Base-by-base conservation (phyloP, 2,329 filamentous ascomycete species). In the Alternaria alternata region DNA sequence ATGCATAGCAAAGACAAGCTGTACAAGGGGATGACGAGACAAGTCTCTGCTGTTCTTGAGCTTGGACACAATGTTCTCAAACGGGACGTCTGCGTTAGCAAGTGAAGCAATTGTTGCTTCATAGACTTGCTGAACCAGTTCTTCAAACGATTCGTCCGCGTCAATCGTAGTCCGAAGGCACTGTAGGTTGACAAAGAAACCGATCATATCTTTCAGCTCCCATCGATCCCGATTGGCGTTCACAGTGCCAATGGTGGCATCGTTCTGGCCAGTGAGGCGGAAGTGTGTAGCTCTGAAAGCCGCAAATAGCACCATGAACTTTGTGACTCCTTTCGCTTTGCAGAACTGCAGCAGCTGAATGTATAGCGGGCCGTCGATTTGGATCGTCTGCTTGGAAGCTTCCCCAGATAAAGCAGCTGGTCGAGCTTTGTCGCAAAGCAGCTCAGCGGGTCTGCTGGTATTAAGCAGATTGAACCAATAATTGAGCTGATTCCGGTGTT, bases 131-230 rank as follows among this genome's bases (percentile, higher is more conserved):
- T 46, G 20, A 1, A 64, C 62, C 1, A 64, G 51, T 9, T 51
- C 22, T 24, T 56, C 24, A 34, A 64, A 64, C 3, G 49, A 24
- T n/a, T 54, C 47, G 3, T 62, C 41, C 2, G 2, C 28, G 28
- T 30, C 22, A 20, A 64, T 22, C 3, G 18, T 59, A 3, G 18
- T 62, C 12, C 59, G 54, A 26, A 64, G 30, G n/a, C 61, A 63
- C 9, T 63, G 61, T 12, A 61, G 39, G 24, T 63, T 63, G 18
- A 63, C 54, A 56, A 64, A 64, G 54, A 62, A 64, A 7, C 62
- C 62, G 9, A 64, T 62, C 38, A 62, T 55, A 7, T 62, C 58
- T 51, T 49, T 53, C 0, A 64, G 14, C 30, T 64, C 62, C 59
- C 39, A 62, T 5, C 36, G 34, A 7, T 62, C 46, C 36, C 54